These are phyloP conservation scores for Tritrichomonas musculus DNA, from an alignment of 208 protist species.

Conservation along the genomic window DNA sequence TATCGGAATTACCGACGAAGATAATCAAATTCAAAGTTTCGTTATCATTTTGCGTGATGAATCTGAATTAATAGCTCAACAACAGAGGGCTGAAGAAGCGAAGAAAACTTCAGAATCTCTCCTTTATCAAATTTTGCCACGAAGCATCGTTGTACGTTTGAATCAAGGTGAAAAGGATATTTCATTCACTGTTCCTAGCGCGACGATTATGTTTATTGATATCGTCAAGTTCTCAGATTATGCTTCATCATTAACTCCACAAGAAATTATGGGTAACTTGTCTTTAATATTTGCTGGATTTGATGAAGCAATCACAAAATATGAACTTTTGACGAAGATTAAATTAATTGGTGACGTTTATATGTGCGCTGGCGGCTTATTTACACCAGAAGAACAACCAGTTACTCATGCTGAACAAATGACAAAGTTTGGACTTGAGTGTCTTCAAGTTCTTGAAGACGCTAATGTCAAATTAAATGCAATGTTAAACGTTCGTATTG, in stretches of 20 bases:
- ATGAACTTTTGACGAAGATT: not conserved
- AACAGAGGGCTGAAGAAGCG: not conserved
- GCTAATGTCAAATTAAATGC: not conserved
- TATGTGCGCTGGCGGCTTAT: not conserved
- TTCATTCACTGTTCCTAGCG: not conserved
- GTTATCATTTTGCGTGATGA: not conserved
- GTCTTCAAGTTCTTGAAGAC: not conserved
- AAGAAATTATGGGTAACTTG: slow-evolving; percentile 10
- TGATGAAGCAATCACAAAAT: not conserved
- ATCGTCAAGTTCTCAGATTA: slow-evolving; percentile 25
- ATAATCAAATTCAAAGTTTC: not conserved
- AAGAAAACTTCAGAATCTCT: not conserved
- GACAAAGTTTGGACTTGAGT: not conserved
- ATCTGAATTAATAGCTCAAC: not conserved
- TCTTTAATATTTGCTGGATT: not conserved
- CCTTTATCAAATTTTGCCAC: not conserved
- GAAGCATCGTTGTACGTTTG: not conserved
- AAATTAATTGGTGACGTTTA: slow-evolving; percentile 28
- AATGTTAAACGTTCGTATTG: not conserved
- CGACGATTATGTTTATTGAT: not conserved
- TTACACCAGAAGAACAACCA: not conserved
- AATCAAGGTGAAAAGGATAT: slow-evolving; percentile 23
- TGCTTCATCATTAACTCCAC: not conserved
- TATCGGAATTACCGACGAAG: not conserved
- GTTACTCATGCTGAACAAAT: not conserved